Percentiles rank a stretch among this genome's conserved stretches.
phyloP scores from a whole-genome alignment of 2,329 filamentous ascomycete genomes.

The Venturia effusa region DNA sequence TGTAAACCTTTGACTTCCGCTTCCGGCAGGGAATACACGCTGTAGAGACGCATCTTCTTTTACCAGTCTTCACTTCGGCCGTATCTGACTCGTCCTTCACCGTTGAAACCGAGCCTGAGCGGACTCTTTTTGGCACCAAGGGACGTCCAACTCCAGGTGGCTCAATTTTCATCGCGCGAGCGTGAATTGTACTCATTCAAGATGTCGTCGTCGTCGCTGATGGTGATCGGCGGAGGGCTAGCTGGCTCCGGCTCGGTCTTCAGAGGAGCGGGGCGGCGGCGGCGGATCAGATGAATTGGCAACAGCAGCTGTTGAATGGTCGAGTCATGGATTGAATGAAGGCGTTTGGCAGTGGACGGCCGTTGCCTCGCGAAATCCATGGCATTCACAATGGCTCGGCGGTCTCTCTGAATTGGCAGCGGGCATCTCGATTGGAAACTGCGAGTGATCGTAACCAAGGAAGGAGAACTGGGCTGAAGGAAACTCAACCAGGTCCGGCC shows the following conservation, averaged over 20 bases:
- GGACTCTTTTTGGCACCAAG: neutral
- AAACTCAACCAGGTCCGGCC: neutral
- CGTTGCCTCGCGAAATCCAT: neutral
- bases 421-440: no score
- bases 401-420: no score
- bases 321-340: neutral
- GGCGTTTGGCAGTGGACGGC: neutral
- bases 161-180: neutral
- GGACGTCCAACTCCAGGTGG: neutral
- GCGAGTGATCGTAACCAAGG: neutral
- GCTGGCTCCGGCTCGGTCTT: neutral
- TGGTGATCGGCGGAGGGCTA: neutral
- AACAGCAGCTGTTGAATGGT: neutral
- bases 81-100: neutral
- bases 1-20: neutral
- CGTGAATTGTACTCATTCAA: no score
- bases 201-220: neutral
- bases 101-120: neutral
- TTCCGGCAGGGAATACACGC: conserved; percentile 7
- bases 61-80: neutral
- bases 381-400: no score
- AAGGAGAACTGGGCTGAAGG: neutral
- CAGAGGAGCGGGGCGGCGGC: no score
- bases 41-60: conserved; percentile 7
- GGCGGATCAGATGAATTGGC: no score